Evolutionary conservation across 148 eudicot species (phyloP).

Genomic region (Rhododendron simsii): DNA sequence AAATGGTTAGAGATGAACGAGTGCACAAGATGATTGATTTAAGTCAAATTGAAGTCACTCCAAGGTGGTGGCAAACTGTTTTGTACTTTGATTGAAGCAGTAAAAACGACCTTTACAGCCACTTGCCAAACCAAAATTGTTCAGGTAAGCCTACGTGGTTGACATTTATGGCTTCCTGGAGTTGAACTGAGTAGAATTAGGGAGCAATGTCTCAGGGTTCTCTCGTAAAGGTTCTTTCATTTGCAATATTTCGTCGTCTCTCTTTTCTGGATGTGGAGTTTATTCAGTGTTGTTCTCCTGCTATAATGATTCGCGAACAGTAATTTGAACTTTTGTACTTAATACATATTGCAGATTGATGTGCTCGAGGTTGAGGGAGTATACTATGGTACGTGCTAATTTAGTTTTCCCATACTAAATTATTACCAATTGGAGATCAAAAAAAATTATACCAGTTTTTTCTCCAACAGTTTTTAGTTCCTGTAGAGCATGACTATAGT

Average conservation of each 20-base stretch:
- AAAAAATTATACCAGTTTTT: neutral
- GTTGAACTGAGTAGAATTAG: neutral
- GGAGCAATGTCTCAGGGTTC: neutral
- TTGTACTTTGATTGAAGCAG: no score
- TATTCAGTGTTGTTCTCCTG: neutral
- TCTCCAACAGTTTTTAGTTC: neutral
- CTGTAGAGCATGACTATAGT: neutral
- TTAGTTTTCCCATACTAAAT: neutral
- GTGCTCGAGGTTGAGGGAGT: conserved; percentile 96
- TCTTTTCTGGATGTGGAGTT: neutral
- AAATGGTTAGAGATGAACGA: no score
- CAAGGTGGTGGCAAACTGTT: no score
- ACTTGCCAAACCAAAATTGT: neutral
- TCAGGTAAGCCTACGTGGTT: neutral
- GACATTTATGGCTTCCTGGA: neutral
- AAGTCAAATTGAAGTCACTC: no score
- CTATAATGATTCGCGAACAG: neutral
- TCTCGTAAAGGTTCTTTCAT: neutral
- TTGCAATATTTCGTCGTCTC: neutral
- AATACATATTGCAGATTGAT: conserved; percentile 64
- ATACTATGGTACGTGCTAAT: conserved; percentile 61
- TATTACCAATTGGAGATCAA: neutral
- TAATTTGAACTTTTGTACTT: neutral
- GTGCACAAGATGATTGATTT: no score
- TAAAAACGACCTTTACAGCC: neutral